Conservation (phyloP, 2,329 filamentous ascomycete species). For the Plectosphaerella plurivora region DNA sequence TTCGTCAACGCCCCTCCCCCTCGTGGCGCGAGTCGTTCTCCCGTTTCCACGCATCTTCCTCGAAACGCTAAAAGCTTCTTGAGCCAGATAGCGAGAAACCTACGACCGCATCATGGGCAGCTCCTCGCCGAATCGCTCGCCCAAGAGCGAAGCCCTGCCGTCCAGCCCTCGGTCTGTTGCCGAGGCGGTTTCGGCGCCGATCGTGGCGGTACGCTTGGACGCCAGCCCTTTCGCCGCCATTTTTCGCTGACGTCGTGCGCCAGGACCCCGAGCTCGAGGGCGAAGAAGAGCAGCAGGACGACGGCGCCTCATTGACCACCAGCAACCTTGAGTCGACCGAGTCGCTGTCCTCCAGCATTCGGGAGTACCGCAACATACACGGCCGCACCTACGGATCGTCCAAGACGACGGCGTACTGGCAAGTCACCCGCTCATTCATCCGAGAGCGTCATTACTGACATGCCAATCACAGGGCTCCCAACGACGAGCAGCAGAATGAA, state of each 20-base stretch:
- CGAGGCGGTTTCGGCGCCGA: not conserved
- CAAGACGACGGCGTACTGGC: constrained; percentile 21
- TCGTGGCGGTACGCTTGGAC: not conserved
- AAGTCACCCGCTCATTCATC: not conserved
- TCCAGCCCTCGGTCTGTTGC: not conserved
- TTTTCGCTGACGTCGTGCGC: not conserved
- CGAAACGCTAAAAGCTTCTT: not conserved
- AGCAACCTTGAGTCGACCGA: constrained; percentile 16
- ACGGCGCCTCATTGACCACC: not conserved
- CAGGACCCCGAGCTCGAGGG: not conserved
- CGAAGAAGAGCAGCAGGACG: not conserved
- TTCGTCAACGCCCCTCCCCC: not conserved
- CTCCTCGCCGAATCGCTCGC: not conserved
- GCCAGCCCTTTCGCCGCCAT: not conserved
- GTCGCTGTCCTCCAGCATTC: constrained; percentile 25
- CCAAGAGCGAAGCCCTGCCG: not conserved
- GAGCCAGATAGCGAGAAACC: not conserved
- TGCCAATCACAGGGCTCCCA: constrained; percentile 7
- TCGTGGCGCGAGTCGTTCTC: not conserved
- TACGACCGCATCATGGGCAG: not conserved
- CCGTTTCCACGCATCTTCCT: not conserved
- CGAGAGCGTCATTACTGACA: not conserved
- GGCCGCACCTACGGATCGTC: constrained; percentile 24
- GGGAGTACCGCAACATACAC: constrained; percentile 26
- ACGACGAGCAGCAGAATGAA: constrained; percentile 17